Base-by-base conservation (phyloP, 2,329 filamentous ascomycete genomes). In the Paracamarosporium sp. region DNA sequence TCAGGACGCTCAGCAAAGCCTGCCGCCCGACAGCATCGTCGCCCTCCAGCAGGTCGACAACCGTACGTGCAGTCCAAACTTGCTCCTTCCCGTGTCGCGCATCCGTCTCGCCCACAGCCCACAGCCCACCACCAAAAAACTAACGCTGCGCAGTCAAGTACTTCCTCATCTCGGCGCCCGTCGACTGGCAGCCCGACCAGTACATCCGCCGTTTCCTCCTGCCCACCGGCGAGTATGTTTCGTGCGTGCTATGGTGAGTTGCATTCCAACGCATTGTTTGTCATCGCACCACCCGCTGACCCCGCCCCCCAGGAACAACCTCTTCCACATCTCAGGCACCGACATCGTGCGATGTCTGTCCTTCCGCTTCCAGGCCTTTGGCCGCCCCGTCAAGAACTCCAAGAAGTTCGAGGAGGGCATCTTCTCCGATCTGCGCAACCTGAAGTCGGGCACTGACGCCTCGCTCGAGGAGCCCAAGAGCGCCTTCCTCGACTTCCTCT, bases 401-500 rank as follows among this genome's bases (percentile, higher is more conserved):
- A 99, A 99, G 84, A 99, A 99, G 80, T 99, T 99, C 75, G 95
- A 99, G 80, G 95, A 99, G 80, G 95, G 95, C 68, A 98, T 99
- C 80, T 99, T 99, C 81, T 99, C 95, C 41, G 95, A 99, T 77
- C 83, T 99, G 76, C 91, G 95, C 79, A 99, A 99, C 78, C 86
- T 99, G 68, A 99, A 99, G 82, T 96, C 95, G 24, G 95, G 95
- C 65, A 98, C 94, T 70, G 95, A 99, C 83, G 95, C 95, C 47
- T 97, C 95, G 40, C 88, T 99, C 59, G 95, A 99, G 81, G 95
- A 99, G 83, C 95, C 95, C 55, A 99, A 99, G 85, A 98, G 94
- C 81, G 90, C 91, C 1, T 99, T 99, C 81, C 86, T 99, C 61
- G 95, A 99, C 80, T 99, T 98, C 78, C 85, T 99, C 43, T 99